Evolutionary conservation across 2,329 filamentous ascomycete species (phyloP).

Genomic region (Penicillium oxalicum): DNA sequence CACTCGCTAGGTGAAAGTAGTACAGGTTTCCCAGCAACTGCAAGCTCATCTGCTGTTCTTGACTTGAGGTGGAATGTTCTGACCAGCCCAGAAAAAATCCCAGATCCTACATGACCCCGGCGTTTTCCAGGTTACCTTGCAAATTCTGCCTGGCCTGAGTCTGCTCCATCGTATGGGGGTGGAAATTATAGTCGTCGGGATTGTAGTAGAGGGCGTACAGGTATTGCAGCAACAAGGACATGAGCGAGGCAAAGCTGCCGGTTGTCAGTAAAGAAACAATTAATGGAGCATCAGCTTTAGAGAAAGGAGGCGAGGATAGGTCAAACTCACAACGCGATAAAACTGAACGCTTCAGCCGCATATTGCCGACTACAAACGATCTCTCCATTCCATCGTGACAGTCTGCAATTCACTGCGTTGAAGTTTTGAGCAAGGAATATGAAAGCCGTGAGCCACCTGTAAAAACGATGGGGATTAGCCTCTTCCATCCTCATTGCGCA

Average conservation of each 20-base stretch:
- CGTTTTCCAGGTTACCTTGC: neutral
- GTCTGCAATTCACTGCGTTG: slow-evolving; percentile 10
- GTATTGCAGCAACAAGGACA: neutral
- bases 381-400: slow-evolving; percentile 14
- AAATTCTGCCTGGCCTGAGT: neutral
- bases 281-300: too few species aligned
- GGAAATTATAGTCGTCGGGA: neutral
- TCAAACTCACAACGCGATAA: slow-evolving; percentile 16
- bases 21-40: too few species aligned
- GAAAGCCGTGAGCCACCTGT: slow-evolving; percentile 19
- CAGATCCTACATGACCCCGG: neutral
- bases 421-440: slow-evolving; percentile 16
- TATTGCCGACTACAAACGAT: slow-evolving; percentile 17
- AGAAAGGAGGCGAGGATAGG: neutral
- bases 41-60: too few species aligned
- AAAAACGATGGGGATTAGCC: too few species aligned
- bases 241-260: neutral
- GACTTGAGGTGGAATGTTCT: too few species aligned
- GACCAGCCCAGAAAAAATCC: too few species aligned
- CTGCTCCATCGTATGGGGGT: neutral
- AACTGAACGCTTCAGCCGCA: slow-evolving; percentile 15
- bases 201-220: neutral
- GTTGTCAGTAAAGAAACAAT: neutral
- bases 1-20: too few species aligned
- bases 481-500: too few species aligned